Evolutionary conservation across 345 rosid genomes (phyloP).

Genomic region (Psidium friedrichsthalianum): DNA sequence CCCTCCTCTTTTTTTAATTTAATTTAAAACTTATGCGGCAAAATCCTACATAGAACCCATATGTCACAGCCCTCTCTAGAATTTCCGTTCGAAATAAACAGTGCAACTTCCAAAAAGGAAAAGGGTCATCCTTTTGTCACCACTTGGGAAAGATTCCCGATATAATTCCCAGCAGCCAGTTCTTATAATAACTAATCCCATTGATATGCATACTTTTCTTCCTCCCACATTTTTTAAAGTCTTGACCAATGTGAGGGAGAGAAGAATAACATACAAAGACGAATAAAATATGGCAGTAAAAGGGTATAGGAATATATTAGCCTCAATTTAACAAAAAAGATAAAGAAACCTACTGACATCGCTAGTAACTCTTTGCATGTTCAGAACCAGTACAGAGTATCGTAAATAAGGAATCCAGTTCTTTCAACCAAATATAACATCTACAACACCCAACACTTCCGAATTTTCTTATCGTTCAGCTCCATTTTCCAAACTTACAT

Average conservation of each 20-base stretch:
- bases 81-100: not conserved
- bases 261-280: not conserved
- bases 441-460: not conserved
- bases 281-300: not conserved
- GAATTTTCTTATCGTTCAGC: not conserved
- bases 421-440: not conserved
- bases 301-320: not conserved
- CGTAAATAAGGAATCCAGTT: not conserved
- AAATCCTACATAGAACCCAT: constrained; percentile 13
- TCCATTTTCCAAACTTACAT: not conserved
- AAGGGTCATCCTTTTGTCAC: not conserved
- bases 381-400: no score
- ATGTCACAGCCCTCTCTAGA: constrained; percentile 4
- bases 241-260: not conserved
- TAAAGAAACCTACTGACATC: not conserved
- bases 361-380: not conserved
- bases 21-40: constrained; percentile 4
- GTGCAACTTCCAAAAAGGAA: not conserved
- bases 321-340: not conserved
- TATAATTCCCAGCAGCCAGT: not conserved
- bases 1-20: not conserved
- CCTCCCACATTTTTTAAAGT: not conserved
- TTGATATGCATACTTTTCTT: not conserved
- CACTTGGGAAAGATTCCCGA: not conserved
- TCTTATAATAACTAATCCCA: not conserved